phyloP scores from a whole-genome alignment of 2,329 filamentous ascomycete genomes.

The Escovopsis sp. region DNA sequence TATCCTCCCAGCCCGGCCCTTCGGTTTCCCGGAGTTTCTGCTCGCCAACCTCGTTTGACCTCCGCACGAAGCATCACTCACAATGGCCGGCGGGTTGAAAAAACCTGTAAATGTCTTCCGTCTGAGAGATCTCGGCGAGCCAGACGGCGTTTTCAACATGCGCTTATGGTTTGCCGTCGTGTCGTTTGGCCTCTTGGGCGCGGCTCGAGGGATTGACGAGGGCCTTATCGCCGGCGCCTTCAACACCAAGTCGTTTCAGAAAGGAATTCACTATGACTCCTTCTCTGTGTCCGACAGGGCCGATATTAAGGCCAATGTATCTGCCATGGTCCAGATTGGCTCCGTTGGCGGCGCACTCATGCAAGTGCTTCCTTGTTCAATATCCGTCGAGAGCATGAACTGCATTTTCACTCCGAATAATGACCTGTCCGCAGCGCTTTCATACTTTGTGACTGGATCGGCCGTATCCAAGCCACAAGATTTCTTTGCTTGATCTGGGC shows the following conservation, averaged over 20 bases:
- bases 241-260: constrained; percentile 49
- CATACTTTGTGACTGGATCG: constrained; percentile 43
- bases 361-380: constrained; percentile 14
- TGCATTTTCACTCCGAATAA: too few species aligned
- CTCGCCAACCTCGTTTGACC: too few species aligned
- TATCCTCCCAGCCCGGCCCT: too few species aligned
- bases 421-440: constrained; percentile 31
- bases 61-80: constrained; percentile 6
- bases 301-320: constrained; percentile 62
- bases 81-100: constrained; percentile 37
- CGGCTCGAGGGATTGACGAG: constrained; percentile 67
- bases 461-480: constrained; percentile 48
- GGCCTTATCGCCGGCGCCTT: constrained; percentile 62
- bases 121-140: constrained; percentile 48
- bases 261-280: constrained; percentile 39
- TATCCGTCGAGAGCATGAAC: too few species aligned
- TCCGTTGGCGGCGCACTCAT: constrained; percentile 55
- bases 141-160: constrained; percentile 62
- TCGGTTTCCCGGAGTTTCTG: too few species aligned
- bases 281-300: constrained; percentile 40
- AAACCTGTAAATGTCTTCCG: constrained; percentile 50
- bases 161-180: constrained; percentile 63
- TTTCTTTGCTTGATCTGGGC: constrained; percentile 44
- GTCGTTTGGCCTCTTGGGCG: constrained; percentile 61
- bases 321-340: constrained; percentile 69